A percentile compares a stretch with the other conserved stretches of the same genome.
Evolutionary conservation across 2,329 filamentous ascomycete species (phyloP).

Genomic region (Diaporthe sp.): DNA sequence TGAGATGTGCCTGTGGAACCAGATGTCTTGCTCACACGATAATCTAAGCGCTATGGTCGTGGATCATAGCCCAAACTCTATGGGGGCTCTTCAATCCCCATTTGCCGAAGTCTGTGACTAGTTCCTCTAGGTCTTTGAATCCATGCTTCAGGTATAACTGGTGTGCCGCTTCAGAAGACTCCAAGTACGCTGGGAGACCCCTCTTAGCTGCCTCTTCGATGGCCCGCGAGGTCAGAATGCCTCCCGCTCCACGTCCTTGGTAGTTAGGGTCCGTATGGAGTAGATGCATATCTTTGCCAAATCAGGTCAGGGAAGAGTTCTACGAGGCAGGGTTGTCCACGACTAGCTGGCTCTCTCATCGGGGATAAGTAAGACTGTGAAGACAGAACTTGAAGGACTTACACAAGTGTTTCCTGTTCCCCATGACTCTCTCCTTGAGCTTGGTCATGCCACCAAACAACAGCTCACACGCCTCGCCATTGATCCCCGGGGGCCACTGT

Average conservation of each 20-base stretch:
- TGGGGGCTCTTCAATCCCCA: slow-evolving; percentile 48
- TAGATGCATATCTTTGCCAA: slow-evolving; percentile 50
- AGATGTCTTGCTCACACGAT: not conserved
- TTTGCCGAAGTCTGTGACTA: slow-evolving; percentile 47
- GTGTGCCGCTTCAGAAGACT: slow-evolving; percentile 53
- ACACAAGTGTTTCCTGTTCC: slow-evolving; percentile 47
- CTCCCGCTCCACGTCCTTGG: slow-evolving; percentile 56
- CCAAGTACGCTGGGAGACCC: slow-evolving; percentile 53
- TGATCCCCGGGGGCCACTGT: slow-evolving; percentile 46
- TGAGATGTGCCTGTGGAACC: not conserved
- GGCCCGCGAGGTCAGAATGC: slow-evolving; percentile 54
- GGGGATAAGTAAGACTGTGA: not conserved
- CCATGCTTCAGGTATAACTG: slow-evolving; percentile 55
- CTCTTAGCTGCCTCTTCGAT: slow-evolving; percentile 53
- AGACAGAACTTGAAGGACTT: slow-evolving; percentile 37
- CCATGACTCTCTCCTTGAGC: slow-evolving; percentile 43
- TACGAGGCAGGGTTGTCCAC: too few species aligned
- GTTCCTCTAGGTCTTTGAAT: slow-evolving; percentile 53
- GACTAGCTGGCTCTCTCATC: too few species aligned
- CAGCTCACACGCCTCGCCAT: slow-evolving; percentile 50
- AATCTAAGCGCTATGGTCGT: slow-evolving; percentile 37
- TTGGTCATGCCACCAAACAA: slow-evolving; percentile 47
- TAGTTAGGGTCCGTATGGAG: slow-evolving; percentile 58
- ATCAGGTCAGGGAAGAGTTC: not conserved
- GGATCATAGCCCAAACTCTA: slow-evolving; percentile 47